Base-by-base conservation (phyloP, 257 asterid species). In the Solanum infundibuliforme region DNA sequence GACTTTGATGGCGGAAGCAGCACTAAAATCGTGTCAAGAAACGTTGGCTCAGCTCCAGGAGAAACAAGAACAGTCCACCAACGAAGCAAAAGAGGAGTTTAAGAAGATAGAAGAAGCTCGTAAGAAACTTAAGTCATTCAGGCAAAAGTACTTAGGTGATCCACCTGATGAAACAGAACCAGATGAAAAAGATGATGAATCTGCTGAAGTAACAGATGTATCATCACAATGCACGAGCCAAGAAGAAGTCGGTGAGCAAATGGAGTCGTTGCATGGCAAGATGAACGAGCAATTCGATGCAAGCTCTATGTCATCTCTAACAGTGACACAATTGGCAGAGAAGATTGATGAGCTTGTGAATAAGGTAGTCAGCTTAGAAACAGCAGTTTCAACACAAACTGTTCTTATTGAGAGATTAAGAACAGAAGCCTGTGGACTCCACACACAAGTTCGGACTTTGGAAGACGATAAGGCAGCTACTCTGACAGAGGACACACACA, bases 1-100 rank as follows among this genome's bases (percentile, higher is more conserved):
- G 2, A 93, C 92, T 1, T 81, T 95, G 79, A 97, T 97, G 99
- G 98, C 99, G 6, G 98, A 94, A 93, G 91, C 98, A 0, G 99
- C 99, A 1, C 87, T 97, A 5, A 94, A 92, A 83, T 95, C 99
- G 0, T 97, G 99, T 66, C 96, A 92, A 76, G 98, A 95, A 18
- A 92, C 96, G 2, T 81, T 97, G 76, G 34, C 92, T 39, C 87
- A 87, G 16, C 89, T 97, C 91, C 93, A 93, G 88, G 95, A 93
- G 87, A 93, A 94, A 86, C 98, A 95, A 84, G 93, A 89, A 1
- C 83, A 46, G 71, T n/a, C n/a, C n/a, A n/a, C n/a, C n/a, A n/a
- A n/a, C n/a, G 98, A 94, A 58, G 97, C 98, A 1, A 81, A 21
- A 32, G 94, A 92, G 43, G 98, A 93, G 87, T 87, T 65, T 92